These are phyloP conservation scores for Pythium apleroticum DNA, from an alignment of 352 stramenopile species.

Conservation along the genomic window DNA sequence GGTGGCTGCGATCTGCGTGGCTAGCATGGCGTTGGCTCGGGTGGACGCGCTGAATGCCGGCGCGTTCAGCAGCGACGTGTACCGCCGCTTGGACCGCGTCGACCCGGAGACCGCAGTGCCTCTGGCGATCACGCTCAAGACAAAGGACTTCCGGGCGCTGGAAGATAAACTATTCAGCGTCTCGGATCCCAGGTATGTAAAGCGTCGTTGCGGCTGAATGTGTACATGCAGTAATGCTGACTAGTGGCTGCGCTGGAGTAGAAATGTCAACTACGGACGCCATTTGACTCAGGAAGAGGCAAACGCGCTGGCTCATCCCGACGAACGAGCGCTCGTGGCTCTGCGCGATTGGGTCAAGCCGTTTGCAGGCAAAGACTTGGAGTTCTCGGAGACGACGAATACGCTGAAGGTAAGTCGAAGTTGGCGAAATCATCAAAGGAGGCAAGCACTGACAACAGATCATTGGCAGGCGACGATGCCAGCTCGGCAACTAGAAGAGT, in stretches of 20 bases:
- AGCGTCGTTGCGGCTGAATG: background rate
- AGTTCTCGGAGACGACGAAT: constrained; percentile 20
- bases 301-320: constrained; percentile 43
- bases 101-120: constrained; percentile 37
- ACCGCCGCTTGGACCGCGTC: constrained; percentile 15
- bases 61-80: constrained; percentile 18
- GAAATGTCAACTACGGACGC: constrained; percentile 48
- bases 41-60: constrained; percentile 12
- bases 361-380: constrained; percentile 4
- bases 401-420: constrained; percentile 28
- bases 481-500: constrained; percentile 43
- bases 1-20: background rate
- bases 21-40: background rate
- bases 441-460: background rate
- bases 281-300: constrained; percentile 46
- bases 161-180: constrained; percentile 54
- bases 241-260: constrained; percentile 16
- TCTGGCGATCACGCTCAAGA: constrained; percentile 52
- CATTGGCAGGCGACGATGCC: constrained; percentile 34
- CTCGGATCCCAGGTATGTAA: constrained; percentile 52
- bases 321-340: constrained; percentile 42
- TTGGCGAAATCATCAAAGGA: too few relatives aligned
- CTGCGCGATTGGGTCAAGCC: constrained; percentile 50
- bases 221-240: background rate
- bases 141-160: constrained; percentile 47